Base-by-base conservation (phyloP, 176 grass and related monocot species). In the Avena atlantica region DNA sequence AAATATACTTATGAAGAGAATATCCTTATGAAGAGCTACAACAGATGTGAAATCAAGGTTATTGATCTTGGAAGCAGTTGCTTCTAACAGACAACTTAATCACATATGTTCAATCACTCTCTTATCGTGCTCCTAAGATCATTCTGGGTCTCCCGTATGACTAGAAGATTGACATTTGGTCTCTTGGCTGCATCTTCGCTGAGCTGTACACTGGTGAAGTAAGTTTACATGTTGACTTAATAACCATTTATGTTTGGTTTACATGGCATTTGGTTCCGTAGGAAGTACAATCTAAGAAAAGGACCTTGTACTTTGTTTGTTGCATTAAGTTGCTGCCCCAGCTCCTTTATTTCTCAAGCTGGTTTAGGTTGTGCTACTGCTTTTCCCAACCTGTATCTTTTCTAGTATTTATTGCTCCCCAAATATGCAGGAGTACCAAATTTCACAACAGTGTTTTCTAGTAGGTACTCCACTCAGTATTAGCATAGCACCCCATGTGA, bases 91-190 rank as follows among this genome's bases (percentile, higher is more conserved):
- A 98, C 82, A 96, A 89, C 70, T 91, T 98, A 59, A 96, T 44
- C 72, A 76, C 91, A 34, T 96, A 98, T 85, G 87, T 98, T n/a
- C 97, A 98, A 44, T 98, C 97, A 88, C 93, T 94, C 61, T 98
- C 97, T 55, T 98, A 98, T 79, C 89, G 97, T 76, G 91, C 97
- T 88, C 97, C 97, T 52, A 94, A 98, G 88, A 92, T 94, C 85
- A 96, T 98, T 84, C 75, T 98, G 29, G 97, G 97, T 78, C 83
- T 94, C 79, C 87, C 94, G 19, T 98, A 94, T 87, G 90, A 98
- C 88, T 85, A 91, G 77, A 98, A 89, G 86, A 98, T 98, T 81
- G 97, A 98, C 85, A 92, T 98, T 70, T 98, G 97, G 97, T 98
- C 97, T 79, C 90, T 98, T 58, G 97, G 96, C 75, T 98, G 96